Conservation (phyloP, 371 early-diverging fungal genomes). For the Mucor circinelloides region DNA sequence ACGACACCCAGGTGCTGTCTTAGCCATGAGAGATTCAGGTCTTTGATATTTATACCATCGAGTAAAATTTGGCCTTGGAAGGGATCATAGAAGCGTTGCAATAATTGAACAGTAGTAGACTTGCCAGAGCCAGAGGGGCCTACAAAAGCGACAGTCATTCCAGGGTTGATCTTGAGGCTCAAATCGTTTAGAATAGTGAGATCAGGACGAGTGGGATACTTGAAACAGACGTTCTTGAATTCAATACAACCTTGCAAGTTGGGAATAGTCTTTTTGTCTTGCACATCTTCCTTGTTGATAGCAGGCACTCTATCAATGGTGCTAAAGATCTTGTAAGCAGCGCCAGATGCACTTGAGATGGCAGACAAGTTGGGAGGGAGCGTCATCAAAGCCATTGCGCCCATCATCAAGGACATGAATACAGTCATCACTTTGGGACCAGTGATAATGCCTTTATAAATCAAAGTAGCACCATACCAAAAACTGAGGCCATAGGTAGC, state of each 20-base stretch:
- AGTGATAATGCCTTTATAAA: conserved; percentile 42
- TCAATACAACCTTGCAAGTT: conserved; percentile 55
- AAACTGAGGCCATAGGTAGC: conserved; percentile 70
- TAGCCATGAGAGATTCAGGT: conserved; percentile 57
- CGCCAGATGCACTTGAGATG: conserved; percentile 65
- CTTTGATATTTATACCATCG: conserved; percentile 55
- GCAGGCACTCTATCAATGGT: conserved; percentile 75
- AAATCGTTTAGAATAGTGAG: conserved; percentile 59
- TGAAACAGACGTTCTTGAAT: conserved; percentile 68
- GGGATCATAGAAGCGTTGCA: conserved; percentile 72
- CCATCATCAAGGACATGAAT: conserved; percentile 70
- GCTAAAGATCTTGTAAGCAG: conserved; percentile 69
- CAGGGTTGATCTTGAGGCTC: conserved; percentile 63
- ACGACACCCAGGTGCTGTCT: conserved; percentile 69
- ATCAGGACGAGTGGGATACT: conserved; percentile 67
- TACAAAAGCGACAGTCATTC: conserved; percentile 65
- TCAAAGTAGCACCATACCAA: conserved; percentile 75
- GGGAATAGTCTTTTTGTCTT: conserved; percentile 33
- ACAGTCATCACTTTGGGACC: conserved; percentile 65
- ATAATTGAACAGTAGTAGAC: conserved; percentile 64
- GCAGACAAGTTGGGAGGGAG: conserved; percentile 64
- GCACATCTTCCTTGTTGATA: conserved; percentile 58
- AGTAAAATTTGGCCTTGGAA: conserved; percentile 51
- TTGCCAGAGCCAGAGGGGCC: conserved; percentile 58
- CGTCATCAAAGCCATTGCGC: conserved; percentile 40